Percentiles rank a stretch among this genome's conserved stretches.
phyloP scores from a whole-genome alignment of 768 basidiomycete species.

The Guyanaporus albipodus region DNA sequence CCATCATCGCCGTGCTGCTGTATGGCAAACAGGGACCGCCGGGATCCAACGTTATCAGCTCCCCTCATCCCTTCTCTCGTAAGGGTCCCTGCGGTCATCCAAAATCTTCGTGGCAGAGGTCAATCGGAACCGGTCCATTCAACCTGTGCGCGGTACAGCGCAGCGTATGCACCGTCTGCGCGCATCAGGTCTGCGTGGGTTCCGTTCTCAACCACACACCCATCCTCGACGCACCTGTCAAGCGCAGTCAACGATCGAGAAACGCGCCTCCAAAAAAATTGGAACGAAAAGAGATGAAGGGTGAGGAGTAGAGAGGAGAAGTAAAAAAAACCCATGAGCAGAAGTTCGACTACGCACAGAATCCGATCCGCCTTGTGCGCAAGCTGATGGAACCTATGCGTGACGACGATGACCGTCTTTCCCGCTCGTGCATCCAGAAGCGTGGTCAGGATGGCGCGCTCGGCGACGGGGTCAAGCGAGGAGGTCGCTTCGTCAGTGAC shows the following conservation, averaged over 20 bases:
- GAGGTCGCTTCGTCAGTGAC: constrained; percentile 59
- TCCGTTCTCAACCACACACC: constrained; percentile 28
- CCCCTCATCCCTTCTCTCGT: too few species aligned
- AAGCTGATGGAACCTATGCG: constrained; percentile 51
- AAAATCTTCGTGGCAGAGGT: too few species aligned
- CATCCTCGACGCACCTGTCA: constrained; percentile 32
- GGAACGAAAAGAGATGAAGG: too few species aligned
- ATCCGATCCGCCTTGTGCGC: constrained; percentile 49
- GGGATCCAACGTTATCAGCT: too few species aligned
- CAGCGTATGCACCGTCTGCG: constrained; percentile 23
- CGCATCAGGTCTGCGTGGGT: constrained; percentile 29
- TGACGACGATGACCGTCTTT: constrained; percentile 54
- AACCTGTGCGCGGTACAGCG: constrained; percentile 25
- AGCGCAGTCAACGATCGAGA: too few species aligned
- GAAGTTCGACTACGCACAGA: too few species aligned
- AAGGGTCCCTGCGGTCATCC: too few species aligned
- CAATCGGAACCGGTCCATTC: neutral
- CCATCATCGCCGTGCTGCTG: too few species aligned
- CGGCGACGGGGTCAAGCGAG: constrained; percentile 51
- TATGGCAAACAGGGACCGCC: too few species aligned
- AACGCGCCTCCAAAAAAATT: neutral
- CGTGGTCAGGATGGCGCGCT: constrained; percentile 43
- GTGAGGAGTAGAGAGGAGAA: neutral
- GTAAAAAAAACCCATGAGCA: neutral
- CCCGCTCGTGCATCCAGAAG: constrained; percentile 38